Conservation (phyloP, 225 moss, liverwort and hornwort genomes). For the Takakia lepidozioides region DNA sequence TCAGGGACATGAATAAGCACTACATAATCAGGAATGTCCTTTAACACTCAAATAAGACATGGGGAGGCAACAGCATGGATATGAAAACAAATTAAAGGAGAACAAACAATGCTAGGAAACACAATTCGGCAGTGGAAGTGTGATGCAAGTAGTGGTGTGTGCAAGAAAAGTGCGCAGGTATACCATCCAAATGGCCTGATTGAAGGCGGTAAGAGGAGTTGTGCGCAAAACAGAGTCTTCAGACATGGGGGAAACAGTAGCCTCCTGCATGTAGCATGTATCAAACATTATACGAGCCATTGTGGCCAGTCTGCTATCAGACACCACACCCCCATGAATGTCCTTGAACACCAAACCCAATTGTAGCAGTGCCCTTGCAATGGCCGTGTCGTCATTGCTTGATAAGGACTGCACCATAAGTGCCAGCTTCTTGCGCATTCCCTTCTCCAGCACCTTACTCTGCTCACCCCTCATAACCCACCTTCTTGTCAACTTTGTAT, state of each 20-base stretch:
- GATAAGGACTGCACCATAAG: slow-evolving; percentile 65
- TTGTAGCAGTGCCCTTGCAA: slow-evolving; percentile 58
- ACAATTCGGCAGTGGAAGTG: too few relatives aligned
- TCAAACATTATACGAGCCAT: slow-evolving; percentile 97
- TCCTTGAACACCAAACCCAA: slow-evolving; percentile 88
- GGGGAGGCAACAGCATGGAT: too few relatives aligned
- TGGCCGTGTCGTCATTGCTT: slow-evolving; percentile 54
- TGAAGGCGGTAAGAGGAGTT: slow-evolving; percentile 86
- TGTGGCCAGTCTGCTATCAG: slow-evolving; percentile 63
- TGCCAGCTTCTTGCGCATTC: slow-evolving; percentile 65
- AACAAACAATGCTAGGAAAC: too few relatives aligned
- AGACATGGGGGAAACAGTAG: slow-evolving; percentile 97
- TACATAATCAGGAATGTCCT: too few relatives aligned
- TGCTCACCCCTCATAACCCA: slow-evolving; percentile 12
- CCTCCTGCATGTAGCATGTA: slow-evolving; percentile 88
- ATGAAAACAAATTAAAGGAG: too few relatives aligned
- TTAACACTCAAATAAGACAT: too few relatives aligned
- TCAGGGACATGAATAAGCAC: too few relatives aligned
- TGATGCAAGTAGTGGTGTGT: too few relatives aligned
- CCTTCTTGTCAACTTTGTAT: background rate
- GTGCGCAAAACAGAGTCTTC: slow-evolving; percentile 75
- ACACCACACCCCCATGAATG: slow-evolving; percentile 66
- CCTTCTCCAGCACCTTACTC: slow-evolving; percentile 80
- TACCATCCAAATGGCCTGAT: slow-evolving; percentile 97
- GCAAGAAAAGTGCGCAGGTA: too few relatives aligned